phyloP scores from a whole-genome alignment of 2,329 filamentous ascomycete species.

The Clarireedia homoeocarpa region DNA sequence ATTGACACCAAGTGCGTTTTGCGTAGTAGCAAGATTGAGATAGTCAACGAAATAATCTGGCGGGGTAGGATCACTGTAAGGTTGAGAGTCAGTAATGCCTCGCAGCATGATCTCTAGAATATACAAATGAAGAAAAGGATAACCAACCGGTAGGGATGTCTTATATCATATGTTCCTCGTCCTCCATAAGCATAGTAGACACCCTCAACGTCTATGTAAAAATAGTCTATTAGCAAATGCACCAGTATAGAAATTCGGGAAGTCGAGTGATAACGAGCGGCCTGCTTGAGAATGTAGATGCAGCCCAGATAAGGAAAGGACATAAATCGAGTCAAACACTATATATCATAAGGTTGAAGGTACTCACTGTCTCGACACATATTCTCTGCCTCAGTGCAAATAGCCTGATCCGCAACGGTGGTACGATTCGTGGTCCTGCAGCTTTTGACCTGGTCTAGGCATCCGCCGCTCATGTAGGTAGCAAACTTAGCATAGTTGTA shows the following conservation, averaged over 20 bases:
- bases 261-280: too few species aligned
- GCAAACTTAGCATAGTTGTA: conserved; percentile 47
- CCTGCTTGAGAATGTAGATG: too few species aligned
- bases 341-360: too few species aligned
- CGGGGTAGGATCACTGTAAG: conserved; percentile 40
- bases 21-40: conserved; percentile 9
- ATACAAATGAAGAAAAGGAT: background rate
- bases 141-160: conserved; percentile 33
- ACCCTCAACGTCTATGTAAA: conserved; percentile 34
- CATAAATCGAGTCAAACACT: too few species aligned
- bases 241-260: too few species aligned
- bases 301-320: too few species aligned
- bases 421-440: conserved; percentile 40
- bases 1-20: conserved; percentile 10
- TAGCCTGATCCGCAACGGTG: conserved; percentile 29
- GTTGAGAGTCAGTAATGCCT: background rate
- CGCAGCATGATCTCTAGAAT: background rate
- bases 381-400: conserved; percentile 44
- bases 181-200: conserved; percentile 29
- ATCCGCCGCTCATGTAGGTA: conserved; percentile 34
- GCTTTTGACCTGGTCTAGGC: conserved; percentile 36
- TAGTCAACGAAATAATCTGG: conserved; percentile 39
- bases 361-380: conserved; percentile 44
- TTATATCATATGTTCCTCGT: conserved; percentile 43
- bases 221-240: too few species aligned